Base-by-base conservation (phyloP, 2,329 filamentous ascomycete species). In the Ascomycota sp. region DNA sequence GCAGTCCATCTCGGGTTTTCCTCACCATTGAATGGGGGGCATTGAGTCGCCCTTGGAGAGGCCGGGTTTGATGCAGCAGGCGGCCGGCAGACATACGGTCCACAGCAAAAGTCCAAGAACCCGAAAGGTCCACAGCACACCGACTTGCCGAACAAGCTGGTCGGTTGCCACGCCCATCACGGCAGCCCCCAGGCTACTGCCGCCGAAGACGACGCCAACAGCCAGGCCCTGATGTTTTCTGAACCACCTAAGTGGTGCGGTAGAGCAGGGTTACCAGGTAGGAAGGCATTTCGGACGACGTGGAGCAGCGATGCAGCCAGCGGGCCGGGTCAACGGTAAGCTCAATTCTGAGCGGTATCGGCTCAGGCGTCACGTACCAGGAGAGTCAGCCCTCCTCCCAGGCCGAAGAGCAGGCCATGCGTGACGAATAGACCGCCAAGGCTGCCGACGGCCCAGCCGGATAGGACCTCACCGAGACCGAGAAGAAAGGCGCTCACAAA, bases 121-220 rank as follows among this genome's bases (percentile, higher is more conserved):
- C 10, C 43, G 32, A 35, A 46, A 46, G 2, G 43, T 43, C 43
- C 43, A 45, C 7, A 38, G 33, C 3, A 43, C 39, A 19, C 38
- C 43, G 4, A 45, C 32, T 8, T 35, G 32, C 9, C 31, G 31
- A 5, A 43, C 36, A n/a, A 46, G 37, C 11, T 34, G 31, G 13
- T 39, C 35, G 5, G 40, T 36, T 1, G 35, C 40, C 12, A 45
- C 37, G 11, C 39, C 40, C 38, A 45, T 43, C 22, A 43, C 41
- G 1, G 43, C 43, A 1, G 43, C 42, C 4, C 43, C 43, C 2
- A 46, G 32, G 12, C 42, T 43, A 2, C 41, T 41, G 5, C 38
- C 42, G 4, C 42, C 41, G 13, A 43, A 44, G n/a, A 45, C 43
- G 23, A 45, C 38, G 4, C 43, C 43, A 11, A 42, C 44, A 1